Evolutionary conservation across 208 protist genomes (phyloP).

Genomic region (Jaenimonas drosophilae): DNA sequence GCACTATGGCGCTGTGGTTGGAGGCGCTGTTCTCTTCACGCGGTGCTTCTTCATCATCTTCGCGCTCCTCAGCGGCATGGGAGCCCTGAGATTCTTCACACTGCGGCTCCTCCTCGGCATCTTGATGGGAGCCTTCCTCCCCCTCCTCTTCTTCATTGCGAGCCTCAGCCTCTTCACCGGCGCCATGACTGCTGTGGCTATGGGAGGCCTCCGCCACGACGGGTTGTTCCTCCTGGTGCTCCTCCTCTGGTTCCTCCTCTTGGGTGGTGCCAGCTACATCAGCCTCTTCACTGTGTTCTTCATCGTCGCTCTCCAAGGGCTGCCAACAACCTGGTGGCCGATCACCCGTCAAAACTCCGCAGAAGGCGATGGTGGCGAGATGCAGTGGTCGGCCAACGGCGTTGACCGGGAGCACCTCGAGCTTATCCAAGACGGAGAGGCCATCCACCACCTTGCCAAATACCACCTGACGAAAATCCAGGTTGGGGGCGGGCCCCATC

Average conservation of each 20-base stretch:
- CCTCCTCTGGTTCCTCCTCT: background rate
- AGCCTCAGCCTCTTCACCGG: background rate
- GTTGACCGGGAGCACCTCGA: conserved; percentile 61
- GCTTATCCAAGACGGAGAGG: conserved; percentile 46
- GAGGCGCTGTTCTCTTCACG: too few relatives aligned
- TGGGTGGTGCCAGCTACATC: background rate
- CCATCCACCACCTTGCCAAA: conserved; percentile 91
- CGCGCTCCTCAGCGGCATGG: too few relatives aligned
- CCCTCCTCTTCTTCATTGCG: background rate
- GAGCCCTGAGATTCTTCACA: too few relatives aligned
- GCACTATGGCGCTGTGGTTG: too few relatives aligned
- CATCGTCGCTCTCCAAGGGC: background rate
- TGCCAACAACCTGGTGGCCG: conserved; percentile 25
- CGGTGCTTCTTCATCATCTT: too few relatives aligned
- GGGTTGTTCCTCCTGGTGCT: background rate
- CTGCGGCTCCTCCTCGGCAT: too few relatives aligned
- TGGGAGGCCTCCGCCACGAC: background rate
- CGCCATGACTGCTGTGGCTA: background rate
- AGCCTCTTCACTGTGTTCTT: background rate
- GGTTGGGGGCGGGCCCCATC: conserved; percentile 30
- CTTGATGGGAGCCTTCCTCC: too few relatives aligned
- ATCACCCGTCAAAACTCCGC: conserved; percentile 57
- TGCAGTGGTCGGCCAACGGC: conserved; percentile 37
- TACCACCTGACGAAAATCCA: conserved; percentile 93
- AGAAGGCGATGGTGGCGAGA: conserved; percentile 53